Conservation (phyloP, 768 basidiomycete genomes). For the Hericium alpestre region DNA sequence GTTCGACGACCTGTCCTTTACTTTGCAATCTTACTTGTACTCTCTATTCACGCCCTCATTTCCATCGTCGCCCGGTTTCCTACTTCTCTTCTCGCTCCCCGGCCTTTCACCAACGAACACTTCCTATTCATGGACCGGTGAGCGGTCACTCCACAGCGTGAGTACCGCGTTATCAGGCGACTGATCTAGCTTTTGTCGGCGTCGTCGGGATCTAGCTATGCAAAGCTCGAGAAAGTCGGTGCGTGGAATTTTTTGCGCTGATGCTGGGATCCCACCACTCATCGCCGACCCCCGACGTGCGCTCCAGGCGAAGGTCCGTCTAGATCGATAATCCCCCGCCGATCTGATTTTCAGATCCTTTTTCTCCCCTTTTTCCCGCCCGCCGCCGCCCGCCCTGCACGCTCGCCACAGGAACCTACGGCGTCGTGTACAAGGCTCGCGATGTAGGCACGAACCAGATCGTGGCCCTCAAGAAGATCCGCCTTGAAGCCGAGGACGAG, state of each 20-base stretch:
- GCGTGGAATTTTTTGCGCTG: background rate
- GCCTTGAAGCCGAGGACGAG: conserved; percentile 96
- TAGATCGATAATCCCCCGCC: background rate
- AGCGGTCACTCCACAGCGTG: background rate
- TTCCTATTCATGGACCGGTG: conserved; percentile 8
- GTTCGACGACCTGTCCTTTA: background rate
- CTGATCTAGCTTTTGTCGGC: background rate
- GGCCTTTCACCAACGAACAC: background rate
- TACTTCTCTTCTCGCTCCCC: background rate
- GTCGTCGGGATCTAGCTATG: conserved; percentile 49
- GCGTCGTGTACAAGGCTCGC: conserved; percentile 95
- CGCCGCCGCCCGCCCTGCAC: background rate
- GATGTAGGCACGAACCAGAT: conserved; percentile 70
- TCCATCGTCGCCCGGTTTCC: background rate
- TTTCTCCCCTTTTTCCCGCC: background rate
- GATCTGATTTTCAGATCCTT: background rate
- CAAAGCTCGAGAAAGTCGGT: conserved; percentile 98
- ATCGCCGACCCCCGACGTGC: background rate
- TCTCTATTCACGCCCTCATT: background rate
- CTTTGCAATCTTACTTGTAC: background rate
- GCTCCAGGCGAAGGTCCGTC: conserved; percentile 38
- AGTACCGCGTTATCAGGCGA: background rate
- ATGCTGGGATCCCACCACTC: background rate
- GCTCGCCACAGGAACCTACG: conserved; percentile 72
- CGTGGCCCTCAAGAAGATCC: conserved; percentile 97